Evolutionary conservation across 345 rosid species (phyloP), one percentile per base, ranked within the genome.

Genomic region (Citrus glauca): DNA sequence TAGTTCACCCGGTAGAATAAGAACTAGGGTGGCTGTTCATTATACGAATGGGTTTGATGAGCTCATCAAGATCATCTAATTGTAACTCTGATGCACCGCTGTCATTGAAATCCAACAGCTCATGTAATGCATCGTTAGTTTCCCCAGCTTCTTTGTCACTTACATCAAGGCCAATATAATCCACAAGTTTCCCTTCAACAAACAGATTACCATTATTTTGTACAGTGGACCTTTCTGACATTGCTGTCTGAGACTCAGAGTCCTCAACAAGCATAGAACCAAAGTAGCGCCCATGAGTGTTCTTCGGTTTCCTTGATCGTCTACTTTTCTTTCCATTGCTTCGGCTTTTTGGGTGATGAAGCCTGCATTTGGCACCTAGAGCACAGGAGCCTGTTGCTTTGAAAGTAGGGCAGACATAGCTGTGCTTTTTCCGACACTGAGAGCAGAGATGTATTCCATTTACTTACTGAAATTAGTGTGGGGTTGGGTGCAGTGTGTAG

Each of bases 341-440:
- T 72, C 80, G 87, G 20, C 77, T 83, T 84, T 90, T 94, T 11
- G 97, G 98, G 81, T 94, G 97, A 84, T 93, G 97, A 79, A 93
- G 97, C 87, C 90, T 93, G 93, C 98, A 93, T 80, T 91, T 91
- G 64, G 92, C 83, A 82, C 97, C 98, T 74, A 86, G 87, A 59
- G 92, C 82, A 84, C 98, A 94, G 62, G 86, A 87, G 72, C 98
- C 97, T 25, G 88, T 91, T 45, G 93, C 91, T 83, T 91, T 91
- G 45, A 87, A 93, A 57, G 66, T 73, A 25, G 98, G 97, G 88
- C 98, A 94, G 73, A 85, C 89, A 78, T 89, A 88, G 82, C 91
- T 93, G 90, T 94, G 98, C 93, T 91, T 94, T 93, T 90, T 94
- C 88, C 86, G 90, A 87, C 98, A 94, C 98, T 96, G 97, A 88